Conservation (phyloP, 306 rosid genomes). For the Potentilla sterilis region DNA sequence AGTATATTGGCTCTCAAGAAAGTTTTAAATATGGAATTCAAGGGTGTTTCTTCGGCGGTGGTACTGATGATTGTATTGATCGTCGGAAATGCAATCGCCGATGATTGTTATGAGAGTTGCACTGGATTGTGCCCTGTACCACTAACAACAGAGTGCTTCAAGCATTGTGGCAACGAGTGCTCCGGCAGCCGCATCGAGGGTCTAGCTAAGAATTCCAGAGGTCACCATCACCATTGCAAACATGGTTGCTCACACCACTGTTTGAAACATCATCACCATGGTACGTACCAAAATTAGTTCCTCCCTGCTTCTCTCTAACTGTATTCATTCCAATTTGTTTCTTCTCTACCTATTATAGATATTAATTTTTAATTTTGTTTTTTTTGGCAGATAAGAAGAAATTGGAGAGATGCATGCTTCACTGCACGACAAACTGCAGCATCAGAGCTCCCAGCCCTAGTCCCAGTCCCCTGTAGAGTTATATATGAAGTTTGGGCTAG, state of each 20-base stretch:
- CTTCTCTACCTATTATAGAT: background rate
- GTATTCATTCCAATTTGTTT: too few species aligned
- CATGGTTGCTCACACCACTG: background rate
- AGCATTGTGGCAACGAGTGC: background rate
- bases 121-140: background rate
- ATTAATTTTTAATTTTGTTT: background rate
- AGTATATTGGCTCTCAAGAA: background rate
- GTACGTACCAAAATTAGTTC: background rate
- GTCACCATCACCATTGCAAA: background rate
- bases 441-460: background rate
- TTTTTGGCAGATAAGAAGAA: background rate
- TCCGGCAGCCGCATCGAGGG: background rate
- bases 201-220: background rate
- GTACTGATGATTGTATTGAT: background rate
- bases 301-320: too few species aligned
- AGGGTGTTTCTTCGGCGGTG: background rate
- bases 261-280: too few species aligned
- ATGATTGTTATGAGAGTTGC: background rate
- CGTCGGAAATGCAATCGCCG: background rate
- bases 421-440: background rate
- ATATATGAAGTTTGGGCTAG: background rate
- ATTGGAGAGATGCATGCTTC: background rate
- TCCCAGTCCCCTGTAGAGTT: background rate
- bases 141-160: background rate
- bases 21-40: background rate